Percentiles rank a stretch among this genome's conserved stretches.
Evolutionary conservation across 768 basidiomycete species (phyloP).

Genomic region (Suillus spraguei): DNA sequence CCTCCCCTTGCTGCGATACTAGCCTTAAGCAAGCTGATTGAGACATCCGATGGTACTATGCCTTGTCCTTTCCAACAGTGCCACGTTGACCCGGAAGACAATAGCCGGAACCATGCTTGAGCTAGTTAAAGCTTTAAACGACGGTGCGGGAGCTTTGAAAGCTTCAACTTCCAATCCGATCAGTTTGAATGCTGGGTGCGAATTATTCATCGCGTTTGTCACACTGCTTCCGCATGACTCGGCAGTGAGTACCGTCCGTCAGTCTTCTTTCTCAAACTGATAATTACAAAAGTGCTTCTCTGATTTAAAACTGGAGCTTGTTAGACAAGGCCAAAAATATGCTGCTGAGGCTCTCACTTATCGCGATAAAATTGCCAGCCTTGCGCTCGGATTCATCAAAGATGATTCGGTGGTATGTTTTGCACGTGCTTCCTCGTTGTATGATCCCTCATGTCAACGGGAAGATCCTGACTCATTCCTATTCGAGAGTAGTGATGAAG

Average conservation of each 20-base stretch:
- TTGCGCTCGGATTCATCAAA: slow-evolving; percentile 90
- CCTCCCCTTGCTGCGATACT: slow-evolving; percentile 88
- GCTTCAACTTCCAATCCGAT: slow-evolving; percentile 73
- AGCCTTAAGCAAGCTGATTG: slow-evolving; percentile 79
- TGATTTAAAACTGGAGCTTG: slow-evolving; percentile 80
- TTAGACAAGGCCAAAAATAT: slow-evolving; percentile 80
- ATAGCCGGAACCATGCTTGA: slow-evolving; percentile 93
- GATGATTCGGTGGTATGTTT: slow-evolving; percentile 84
- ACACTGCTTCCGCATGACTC: slow-evolving; percentile 83
- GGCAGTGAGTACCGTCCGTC: slow-evolving; percentile 51
- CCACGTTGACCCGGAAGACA: neutral
- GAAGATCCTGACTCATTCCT: slow-evolving; percentile 96
- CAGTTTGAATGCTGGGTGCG: slow-evolving; percentile 85
- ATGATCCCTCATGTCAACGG: slow-evolving; percentile 17
- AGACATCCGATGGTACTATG: slow-evolving; percentile 72
- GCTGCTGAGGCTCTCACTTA: slow-evolving; percentile 80
- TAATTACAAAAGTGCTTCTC: slow-evolving; percentile 64
- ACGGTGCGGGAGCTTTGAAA: slow-evolving; percentile 68
- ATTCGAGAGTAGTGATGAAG: slow-evolving; percentile 94
- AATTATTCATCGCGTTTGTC: slow-evolving; percentile 89
- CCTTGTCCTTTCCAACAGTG: slow-evolving; percentile 9
- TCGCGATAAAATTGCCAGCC: slow-evolving; percentile 85
- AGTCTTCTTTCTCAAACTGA: slow-evolving; percentile 13
- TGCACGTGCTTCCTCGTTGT: slow-evolving; percentile 20
- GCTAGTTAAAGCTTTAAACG: slow-evolving; percentile 80